Conservation (phyloP, 176 grass and related monocot genomes). For the bread wheat (Triticum aestivum) region IWGSC_CS_RefSeq_v2.1 NC_057797.1:450526534-450527033, state of each 20-base stretch:
- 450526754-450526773: constrained; percentile 22
- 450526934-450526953: background rate
- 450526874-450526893: constrained; percentile 89
- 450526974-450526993: background rate
- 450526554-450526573: background rate
- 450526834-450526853: constrained; percentile 70
- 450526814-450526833: constrained; percentile 80
- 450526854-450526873: constrained; percentile 91
- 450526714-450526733: background rate
- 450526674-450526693: background rate
- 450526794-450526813: constrained; percentile 53
- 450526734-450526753: background rate
- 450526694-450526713: background rate
- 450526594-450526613: background rate
- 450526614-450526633: background rate
- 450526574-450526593: background rate
- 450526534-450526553: background rate
- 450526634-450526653: background rate
- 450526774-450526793: constrained; percentile 5
- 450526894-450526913: constrained; percentile 77
- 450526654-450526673: background rate
- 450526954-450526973: background rate
- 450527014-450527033: constrained; percentile 28
- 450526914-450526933: constrained; percentile 65
- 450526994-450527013: background rate